Evolutionary conservation across 169 alveolate genomes (phyloP), one percentile per base, ranked within the genome.

Genomic region (Theileria luwenshuni): DNA sequence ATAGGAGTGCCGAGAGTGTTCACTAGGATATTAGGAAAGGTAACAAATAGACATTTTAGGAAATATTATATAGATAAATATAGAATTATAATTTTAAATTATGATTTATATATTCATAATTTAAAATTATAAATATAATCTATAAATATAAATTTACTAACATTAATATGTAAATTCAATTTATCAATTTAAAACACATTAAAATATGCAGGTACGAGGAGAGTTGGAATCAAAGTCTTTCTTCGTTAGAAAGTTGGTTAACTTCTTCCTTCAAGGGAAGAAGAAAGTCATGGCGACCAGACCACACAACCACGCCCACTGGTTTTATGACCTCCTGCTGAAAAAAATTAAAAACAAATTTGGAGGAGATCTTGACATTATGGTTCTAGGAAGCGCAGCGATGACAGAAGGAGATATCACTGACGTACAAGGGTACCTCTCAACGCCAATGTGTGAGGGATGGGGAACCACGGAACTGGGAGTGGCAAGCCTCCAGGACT

Each of bases 391-490:
- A 23, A 84, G 91, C 30, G 89, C 94, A 6, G 75, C 92, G 3
- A 84, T 89, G 92, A 72, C 79, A 42, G 79, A 67, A 42, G 63
- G 51, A 33, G 90, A 84, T 60, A 67, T 85, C 43, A 25, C 25
- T 17, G 92, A 89, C 43, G 47, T 89, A 41, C 94, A 89, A 51
- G 76, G 68, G 75, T 69, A 67, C 61, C 73, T 89, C 54, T 51
- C 86, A 23, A n/a, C 86, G 17, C 91, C 92, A 1, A 56, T 85
- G 15, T 17, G 91, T 5, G 94, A 89, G 71, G 94, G 94, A 41
- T 89, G 92, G 91, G 94, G 94, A 17, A 83, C 88, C 60, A 89
- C 92, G 0, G 94, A 89, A 74, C 85, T 84, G 3, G 94, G 94
- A 23, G 59, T 89, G 1, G 62, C 84, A 6, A 65, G 81, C 42